Percentiles rank a stretch among this genome's conserved stretches.
Evolutionary conservation across 2,329 filamentous ascomycete genomes (phyloP).

Genomic region (Colletotrichum euphorbiae): DNA sequence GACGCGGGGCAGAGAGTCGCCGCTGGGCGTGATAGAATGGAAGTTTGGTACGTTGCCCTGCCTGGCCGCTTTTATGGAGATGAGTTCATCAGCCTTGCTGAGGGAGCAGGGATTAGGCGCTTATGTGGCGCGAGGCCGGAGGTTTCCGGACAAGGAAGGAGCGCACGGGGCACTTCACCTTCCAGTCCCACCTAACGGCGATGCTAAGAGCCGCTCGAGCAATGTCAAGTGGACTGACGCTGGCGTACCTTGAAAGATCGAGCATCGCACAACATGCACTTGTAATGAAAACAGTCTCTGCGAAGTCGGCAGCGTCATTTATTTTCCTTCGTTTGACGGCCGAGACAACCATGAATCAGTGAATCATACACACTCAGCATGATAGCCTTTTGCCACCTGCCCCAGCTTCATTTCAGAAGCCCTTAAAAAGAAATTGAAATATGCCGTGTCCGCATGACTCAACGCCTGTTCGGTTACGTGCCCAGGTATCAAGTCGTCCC

Average conservation of each 20-base stretch:
- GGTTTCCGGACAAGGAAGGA: conserved; percentile 28
- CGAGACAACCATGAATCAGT: conserved; percentile 32
- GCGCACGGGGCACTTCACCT: conserved; percentile 30
- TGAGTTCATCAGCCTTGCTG: conserved; percentile 36
- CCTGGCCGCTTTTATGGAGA: conserved; percentile 37
- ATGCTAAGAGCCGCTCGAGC: conserved; percentile 6
- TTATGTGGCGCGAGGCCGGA: conserved; percentile 37
- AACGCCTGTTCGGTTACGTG: conserved; percentile 34
- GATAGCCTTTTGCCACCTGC: conserved; percentile 23
- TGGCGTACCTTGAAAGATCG: too few relatives aligned
- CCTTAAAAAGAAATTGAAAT: conserved; percentile 10
- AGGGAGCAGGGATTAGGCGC: conserved; percentile 33
- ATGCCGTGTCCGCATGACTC: conserved; percentile 34
- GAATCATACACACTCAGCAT: conserved; percentile 39
- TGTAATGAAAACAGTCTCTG: background rate
- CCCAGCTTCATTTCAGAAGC: conserved; percentile 34
- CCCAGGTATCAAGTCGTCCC: conserved; percentile 35
- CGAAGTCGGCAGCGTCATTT: conserved; percentile 33
- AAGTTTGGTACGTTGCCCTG: conserved; percentile 19
- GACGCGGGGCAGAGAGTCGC: conserved; percentile 15
- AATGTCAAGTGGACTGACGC: background rate
- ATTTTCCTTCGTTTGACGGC: conserved; percentile 35
- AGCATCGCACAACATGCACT: too few relatives aligned
- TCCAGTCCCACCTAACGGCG: background rate
- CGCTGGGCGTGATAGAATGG: conserved; percentile 11